phyloP scores from a whole-genome alignment of 2,329 filamentous ascomycete species.

The Albophoma yamanashiensis region DNA sequence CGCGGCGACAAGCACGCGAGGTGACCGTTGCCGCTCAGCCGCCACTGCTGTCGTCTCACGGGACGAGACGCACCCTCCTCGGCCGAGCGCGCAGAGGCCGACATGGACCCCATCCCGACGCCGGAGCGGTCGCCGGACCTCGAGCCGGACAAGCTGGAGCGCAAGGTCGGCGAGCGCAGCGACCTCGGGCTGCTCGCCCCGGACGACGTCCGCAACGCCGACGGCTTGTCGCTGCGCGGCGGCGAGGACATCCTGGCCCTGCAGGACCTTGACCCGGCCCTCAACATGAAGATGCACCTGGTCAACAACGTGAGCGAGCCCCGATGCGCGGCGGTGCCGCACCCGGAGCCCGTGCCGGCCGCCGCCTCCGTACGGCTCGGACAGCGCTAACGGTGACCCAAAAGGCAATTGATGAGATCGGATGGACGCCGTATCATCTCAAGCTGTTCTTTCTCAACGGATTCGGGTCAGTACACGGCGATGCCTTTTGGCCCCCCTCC shows the following conservation, averaged over 20 bases:
- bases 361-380: neutral
- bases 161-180: slow-evolving; percentile 1
- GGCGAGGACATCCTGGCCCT: slow-evolving; percentile 41
- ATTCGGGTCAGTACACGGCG: slow-evolving; percentile 31
- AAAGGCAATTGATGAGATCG: slow-evolving; percentile 46
- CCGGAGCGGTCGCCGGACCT: neutral
- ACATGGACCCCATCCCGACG: neutral
- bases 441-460: slow-evolving; percentile 53
- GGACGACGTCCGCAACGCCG: slow-evolving; percentile 5
- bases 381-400: neutral
- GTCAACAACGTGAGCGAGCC: slow-evolving; percentile 49
- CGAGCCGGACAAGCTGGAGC: slow-evolving; percentile 7
- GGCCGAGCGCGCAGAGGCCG: neutral
- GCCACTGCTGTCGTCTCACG: neutral
- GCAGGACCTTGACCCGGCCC: slow-evolving; percentile 48
- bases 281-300: slow-evolving; percentile 58
- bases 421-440: slow-evolving; percentile 47
- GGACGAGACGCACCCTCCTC: neutral
- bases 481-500: too few species aligned
- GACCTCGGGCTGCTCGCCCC: neutral
- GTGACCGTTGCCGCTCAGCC: neutral
- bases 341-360: neutral
- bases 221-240: slow-evolving; percentile 10
- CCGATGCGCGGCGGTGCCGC: neutral
- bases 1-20: neutral